These are phyloP conservation scores for Stylonectria norvegica DNA, from an alignment of 2,329 filamentous ascomycete species.

Conservation along the genomic window DNA sequence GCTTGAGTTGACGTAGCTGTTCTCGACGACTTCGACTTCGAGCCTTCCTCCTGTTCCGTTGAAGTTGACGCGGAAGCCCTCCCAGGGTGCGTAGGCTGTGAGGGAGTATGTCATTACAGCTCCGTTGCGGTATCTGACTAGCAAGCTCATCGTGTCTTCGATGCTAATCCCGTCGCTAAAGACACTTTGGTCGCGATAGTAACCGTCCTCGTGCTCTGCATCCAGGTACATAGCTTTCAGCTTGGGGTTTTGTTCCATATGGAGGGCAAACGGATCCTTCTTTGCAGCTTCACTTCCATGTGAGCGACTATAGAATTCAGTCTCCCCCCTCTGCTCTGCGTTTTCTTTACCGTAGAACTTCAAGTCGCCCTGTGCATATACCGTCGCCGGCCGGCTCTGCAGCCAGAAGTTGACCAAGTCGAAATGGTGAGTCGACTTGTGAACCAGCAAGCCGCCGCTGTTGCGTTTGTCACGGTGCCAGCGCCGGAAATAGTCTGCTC, in stretches of 20 bases:
- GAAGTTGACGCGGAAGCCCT: constrained; percentile 56
- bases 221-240: constrained; percentile 59
- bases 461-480: constrained; percentile 62
- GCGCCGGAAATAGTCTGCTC: constrained; percentile 60
- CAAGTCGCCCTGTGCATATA: constrained; percentile 57
- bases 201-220: constrained; percentile 61
- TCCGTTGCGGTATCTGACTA: constrained; percentile 55
- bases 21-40: constrained; percentile 61
- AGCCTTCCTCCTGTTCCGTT: constrained; percentile 57
- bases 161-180: constrained; percentile 63
- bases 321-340: constrained; percentile 52
- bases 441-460: constrained; percentile 56
- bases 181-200: constrained; percentile 59
- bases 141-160: constrained; percentile 60
- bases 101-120: constrained; percentile 58
- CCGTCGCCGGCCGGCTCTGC: constrained; percentile 50
- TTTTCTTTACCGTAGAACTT: constrained; percentile 61
- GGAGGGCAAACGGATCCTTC: constrained; percentile 56
- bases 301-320: constrained; percentile 48
- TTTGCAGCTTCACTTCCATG: constrained; percentile 49
- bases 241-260: constrained; percentile 49
- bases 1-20: constrained; percentile 58
- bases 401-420: constrained; percentile 64
- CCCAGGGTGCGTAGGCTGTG: constrained; percentile 61
- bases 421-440: constrained; percentile 63